These are phyloP conservation scores for Neurospora sp. DNA, from an alignment of 495 filamentous ascomycete species.

Conservation along the genomic window DNA sequence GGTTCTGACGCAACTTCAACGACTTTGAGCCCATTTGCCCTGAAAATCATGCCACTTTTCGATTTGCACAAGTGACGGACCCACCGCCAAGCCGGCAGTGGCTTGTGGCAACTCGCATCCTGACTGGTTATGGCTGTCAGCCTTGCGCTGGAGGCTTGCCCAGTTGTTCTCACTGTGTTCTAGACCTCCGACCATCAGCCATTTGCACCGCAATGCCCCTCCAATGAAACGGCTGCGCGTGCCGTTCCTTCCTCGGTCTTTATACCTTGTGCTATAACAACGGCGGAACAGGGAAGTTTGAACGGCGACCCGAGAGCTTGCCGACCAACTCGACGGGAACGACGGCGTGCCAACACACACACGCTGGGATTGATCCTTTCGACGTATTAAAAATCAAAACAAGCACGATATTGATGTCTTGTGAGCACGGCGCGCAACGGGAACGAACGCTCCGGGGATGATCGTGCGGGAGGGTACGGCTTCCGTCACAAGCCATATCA, in stretches of 20 bases:
- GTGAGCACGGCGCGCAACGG: background rate
- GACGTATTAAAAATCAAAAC: background rate
- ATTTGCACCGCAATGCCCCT: background rate
- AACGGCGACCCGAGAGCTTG: background rate
- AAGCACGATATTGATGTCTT: background rate
- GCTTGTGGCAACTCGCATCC: constrained; percentile 5
- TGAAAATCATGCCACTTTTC: constrained; percentile 28
- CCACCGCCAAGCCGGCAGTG: constrained; percentile 24
- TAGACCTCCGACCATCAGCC: constrained; percentile 7
- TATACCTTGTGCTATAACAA: background rate
- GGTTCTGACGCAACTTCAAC: constrained; percentile 18
- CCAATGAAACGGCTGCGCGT: background rate
- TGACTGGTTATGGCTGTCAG: constrained; percentile 18
- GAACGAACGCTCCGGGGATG: background rate
- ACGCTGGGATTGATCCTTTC: background rate
- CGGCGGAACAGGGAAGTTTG: background rate
- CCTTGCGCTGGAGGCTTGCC: constrained; percentile 7
- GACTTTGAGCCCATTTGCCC: constrained; percentile 22
- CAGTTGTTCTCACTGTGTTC: constrained; percentile 2
- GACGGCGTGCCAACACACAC: background rate
- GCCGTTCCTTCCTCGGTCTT: background rate
- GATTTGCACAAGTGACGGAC: constrained; percentile 11
- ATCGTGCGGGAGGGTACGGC: background rate
- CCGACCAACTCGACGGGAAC: background rate
- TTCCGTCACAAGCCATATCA: background rate